phyloP scores from a whole-genome alignment of 164 flowering plant genomes.

The Buxus sempervirens region DNA sequence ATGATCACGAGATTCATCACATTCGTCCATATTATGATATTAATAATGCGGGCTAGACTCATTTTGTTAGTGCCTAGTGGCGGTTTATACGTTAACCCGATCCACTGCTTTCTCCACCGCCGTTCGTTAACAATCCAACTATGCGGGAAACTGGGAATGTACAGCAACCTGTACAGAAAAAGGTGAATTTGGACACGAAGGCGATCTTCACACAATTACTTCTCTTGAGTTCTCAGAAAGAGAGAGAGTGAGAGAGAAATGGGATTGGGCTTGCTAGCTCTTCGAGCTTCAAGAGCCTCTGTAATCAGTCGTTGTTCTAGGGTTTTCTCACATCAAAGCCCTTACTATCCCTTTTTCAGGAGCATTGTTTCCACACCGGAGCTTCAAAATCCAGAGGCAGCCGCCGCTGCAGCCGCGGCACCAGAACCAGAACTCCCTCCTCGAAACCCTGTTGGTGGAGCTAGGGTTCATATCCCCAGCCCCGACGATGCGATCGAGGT shows the following conservation, averaged over 20 bases:
- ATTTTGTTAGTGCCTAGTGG: too few species aligned
- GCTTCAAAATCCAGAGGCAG: conserved; percentile 61
- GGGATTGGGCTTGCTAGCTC: conserved; percentile 64
- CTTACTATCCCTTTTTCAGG: conserved; percentile 19
- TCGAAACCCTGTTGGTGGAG: conserved; percentile 66
- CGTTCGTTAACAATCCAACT: too few species aligned
- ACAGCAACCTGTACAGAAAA: too few species aligned
- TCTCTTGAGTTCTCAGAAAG: neutral
- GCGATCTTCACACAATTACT: neutral
- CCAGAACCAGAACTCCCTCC: conserved; percentile 37
- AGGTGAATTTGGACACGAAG: too few species aligned
- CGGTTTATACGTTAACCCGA: too few species aligned
- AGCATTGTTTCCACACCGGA: conserved; percentile 63
- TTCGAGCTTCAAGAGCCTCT: conserved; percentile 38
- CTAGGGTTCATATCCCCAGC: conserved; percentile 64
- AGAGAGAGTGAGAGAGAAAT: conserved; percentile 29
- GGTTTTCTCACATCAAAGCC: conserved; percentile 23
- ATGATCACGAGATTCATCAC: too few species aligned
- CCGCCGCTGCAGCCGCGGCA: conserved; percentile 40
- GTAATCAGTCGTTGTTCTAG: conserved; percentile 14
- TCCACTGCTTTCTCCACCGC: too few species aligned
- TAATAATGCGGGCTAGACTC: too few species aligned
- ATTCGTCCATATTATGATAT: too few species aligned
- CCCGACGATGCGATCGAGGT: conserved; percentile 95
- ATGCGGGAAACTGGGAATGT: too few species aligned